phyloP scores from a whole-genome alignment of 78 protist species.

The Dictyostelium citrinum region DNA sequence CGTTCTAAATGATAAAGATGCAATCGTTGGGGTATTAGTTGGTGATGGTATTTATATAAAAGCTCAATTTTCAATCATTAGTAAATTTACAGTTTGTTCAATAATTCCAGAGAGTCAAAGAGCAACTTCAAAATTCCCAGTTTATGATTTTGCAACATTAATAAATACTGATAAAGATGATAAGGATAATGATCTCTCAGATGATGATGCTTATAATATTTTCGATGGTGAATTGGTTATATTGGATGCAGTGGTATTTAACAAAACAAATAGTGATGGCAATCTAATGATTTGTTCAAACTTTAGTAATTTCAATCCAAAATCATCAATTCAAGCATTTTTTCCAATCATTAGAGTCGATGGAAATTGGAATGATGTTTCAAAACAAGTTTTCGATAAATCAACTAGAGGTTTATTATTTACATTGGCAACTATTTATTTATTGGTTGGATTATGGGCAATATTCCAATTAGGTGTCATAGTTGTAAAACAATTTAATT shows the following conservation, averaged over 20 bases:
- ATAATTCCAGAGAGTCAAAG: no score
- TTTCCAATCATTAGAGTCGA: background rate
- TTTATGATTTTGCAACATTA: constrained; percentile 21
- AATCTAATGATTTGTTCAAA: background rate
- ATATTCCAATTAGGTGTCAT: background rate
- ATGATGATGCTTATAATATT: background rate
- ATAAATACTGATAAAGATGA: background rate
- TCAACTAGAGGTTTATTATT: background rate
- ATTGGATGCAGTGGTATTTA: background rate
- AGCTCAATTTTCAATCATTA: background rate
- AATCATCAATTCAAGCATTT: background rate
- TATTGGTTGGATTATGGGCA: background rate
- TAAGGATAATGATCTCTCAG: no score
- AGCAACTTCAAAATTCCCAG: background rate
- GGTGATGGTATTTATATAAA: constrained; percentile 15
- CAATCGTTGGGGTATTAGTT: background rate
- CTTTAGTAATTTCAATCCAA: background rate
- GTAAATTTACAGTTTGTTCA: background rate
- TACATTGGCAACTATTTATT: constrained; percentile 6
- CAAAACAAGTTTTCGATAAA: background rate
- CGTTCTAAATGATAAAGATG: background rate
- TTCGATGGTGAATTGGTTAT: background rate
- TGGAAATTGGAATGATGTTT: background rate
- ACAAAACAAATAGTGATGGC: background rate
- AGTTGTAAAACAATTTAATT: background rate